Conservation (phyloP, 2,329 filamentous ascomycete genomes). For the Fusarium agapanthi region DNA sequence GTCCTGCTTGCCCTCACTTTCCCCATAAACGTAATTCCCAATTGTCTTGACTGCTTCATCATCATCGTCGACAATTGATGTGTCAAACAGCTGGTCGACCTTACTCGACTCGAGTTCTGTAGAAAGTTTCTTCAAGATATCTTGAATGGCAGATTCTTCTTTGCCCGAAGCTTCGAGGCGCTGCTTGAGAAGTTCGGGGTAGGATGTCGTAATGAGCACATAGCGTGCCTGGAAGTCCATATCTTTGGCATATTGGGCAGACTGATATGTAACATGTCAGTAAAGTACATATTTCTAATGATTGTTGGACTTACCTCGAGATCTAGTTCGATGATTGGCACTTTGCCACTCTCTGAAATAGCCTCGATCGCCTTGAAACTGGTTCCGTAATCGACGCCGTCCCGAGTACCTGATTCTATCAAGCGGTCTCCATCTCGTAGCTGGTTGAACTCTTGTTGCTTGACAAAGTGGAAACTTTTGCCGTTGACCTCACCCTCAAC, state of each 20-base stretch:
- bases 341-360: slow-evolving; percentile 63
- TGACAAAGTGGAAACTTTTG: slow-evolving; percentile 65
- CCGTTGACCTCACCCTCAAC: slow-evolving; percentile 61
- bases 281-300: neutral
- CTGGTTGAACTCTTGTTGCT: slow-evolving; percentile 62
- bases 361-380: slow-evolving; percentile 62
- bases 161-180: slow-evolving; percentile 43
- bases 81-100: slow-evolving; percentile 42
- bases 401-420: slow-evolving; percentile 62
- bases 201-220: slow-evolving; percentile 60
- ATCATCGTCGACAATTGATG: slow-evolving; percentile 41
- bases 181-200: slow-evolving; percentile 37
- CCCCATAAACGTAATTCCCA: slow-evolving; percentile 42
- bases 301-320: slow-evolving; percentile 55
- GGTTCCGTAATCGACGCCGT: slow-evolving; percentile 64
- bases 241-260: slow-evolving; percentile 65
- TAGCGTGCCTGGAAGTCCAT: slow-evolving; percentile 64
- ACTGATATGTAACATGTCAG: slow-evolving; percentile 48
- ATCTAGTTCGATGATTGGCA: slow-evolving; percentile 66
- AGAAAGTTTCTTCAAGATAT: slow-evolving; percentile 32
- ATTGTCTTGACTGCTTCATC: slow-evolving; percentile 37
- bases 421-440: slow-evolving; percentile 69
- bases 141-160: slow-evolving; percentile 36
- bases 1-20: slow-evolving; percentile 8
- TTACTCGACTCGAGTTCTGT: slow-evolving; percentile 41